Evolutionary conservation across 768 basidiomycete genomes (phyloP).

Genomic region (Lactarius trivialis): DNA sequence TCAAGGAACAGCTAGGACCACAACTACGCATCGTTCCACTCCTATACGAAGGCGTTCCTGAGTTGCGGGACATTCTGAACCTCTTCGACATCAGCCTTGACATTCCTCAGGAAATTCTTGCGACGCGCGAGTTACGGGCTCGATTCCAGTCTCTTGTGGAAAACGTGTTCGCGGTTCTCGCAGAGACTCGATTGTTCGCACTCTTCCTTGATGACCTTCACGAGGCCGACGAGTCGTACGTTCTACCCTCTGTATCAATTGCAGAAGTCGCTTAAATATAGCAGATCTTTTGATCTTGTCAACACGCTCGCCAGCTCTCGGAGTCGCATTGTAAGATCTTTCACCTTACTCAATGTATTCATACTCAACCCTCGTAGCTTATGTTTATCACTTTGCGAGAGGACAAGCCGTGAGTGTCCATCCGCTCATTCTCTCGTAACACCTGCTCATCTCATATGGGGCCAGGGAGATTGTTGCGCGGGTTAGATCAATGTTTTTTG

Average conservation of each 20-base stretch:
- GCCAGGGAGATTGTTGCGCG: conserved; percentile 39
- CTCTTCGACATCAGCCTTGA: conserved; percentile 48
- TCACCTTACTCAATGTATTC: background rate
- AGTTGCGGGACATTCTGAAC: conserved; percentile 55
- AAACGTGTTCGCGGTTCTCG: conserved; percentile 60
- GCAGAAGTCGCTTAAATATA: conserved; percentile 1
- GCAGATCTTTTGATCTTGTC: conserved; percentile 59
- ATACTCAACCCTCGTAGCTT: conserved; percentile 35
- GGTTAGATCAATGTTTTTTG: conserved; percentile 52
- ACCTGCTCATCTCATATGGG: background rate
- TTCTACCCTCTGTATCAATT: conserved; percentile 14
- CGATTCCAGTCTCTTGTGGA: conserved; percentile 67
- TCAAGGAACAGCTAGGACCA: conserved; percentile 58
- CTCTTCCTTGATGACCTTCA: conserved; percentile 70
- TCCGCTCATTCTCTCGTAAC: background rate
- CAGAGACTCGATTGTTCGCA: conserved; percentile 64
- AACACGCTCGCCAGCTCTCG: conserved; percentile 57
- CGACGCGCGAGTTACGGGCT: conserved; percentile 56
- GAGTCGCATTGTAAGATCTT: conserved; percentile 51
- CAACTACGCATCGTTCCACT: conserved; percentile 64
- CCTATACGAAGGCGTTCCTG: conserved; percentile 64
- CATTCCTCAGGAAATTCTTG: conserved; percentile 46
- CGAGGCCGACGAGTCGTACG: conserved; percentile 63
- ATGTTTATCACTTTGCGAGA: conserved; percentile 58
- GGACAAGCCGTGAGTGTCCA: conserved; percentile 38